These are phyloP conservation scores for Phytophthora pini DNA, from an alignment of 352 stramenopile genomes.

Conservation along the genomic window DNA sequence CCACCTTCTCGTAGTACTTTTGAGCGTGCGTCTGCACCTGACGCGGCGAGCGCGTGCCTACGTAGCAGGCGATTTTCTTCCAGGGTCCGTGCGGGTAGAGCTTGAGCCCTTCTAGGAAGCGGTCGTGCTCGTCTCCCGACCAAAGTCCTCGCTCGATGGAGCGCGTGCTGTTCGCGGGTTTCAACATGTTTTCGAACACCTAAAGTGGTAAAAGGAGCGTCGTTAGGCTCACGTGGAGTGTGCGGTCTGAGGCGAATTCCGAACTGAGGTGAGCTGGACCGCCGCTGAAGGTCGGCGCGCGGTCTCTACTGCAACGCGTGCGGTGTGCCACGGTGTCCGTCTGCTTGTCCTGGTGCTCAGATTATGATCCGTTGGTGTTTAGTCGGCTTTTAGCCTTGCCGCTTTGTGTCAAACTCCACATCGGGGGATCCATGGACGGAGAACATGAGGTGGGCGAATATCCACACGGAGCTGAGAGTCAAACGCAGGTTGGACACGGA, in stretches of 20 bases:
- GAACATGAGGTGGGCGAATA: slow-evolving; percentile 19
- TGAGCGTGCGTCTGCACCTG: slow-evolving; percentile 70
- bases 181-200: slow-evolving; percentile 16
- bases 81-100: slow-evolving; percentile 59
- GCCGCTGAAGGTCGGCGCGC: slow-evolving; percentile 2
- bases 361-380: slow-evolving; percentile 25
- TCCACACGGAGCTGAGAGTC: slow-evolving; percentile 21
- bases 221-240: neutral
- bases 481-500: slow-evolving; percentile 24
- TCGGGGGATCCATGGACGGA: slow-evolving; percentile 7
- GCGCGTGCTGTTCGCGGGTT: slow-evolving; percentile 16
- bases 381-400: slow-evolving; percentile 6
- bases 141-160: slow-evolving; percentile 45
- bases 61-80: slow-evolving; percentile 53
- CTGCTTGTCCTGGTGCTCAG: slow-evolving; percentile 3
- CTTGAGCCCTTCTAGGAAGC: slow-evolving; percentile 60
- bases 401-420: slow-evolving; percentile 32
- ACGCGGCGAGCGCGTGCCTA: slow-evolving; percentile 56
- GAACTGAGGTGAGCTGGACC: slow-evolving; percentile 17
- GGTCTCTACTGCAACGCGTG: slow-evolving; percentile 22
- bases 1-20: slow-evolving; percentile 68
- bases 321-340: slow-evolving; percentile 1
- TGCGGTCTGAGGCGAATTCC: slow-evolving; percentile 12
- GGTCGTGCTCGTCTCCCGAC: slow-evolving; percentile 65
- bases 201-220: neutral